Evolutionary conservation across 176 grass and related monocot genomes (phyloP).

Genomic region (Bolboschoenus planiculmis): DNA sequence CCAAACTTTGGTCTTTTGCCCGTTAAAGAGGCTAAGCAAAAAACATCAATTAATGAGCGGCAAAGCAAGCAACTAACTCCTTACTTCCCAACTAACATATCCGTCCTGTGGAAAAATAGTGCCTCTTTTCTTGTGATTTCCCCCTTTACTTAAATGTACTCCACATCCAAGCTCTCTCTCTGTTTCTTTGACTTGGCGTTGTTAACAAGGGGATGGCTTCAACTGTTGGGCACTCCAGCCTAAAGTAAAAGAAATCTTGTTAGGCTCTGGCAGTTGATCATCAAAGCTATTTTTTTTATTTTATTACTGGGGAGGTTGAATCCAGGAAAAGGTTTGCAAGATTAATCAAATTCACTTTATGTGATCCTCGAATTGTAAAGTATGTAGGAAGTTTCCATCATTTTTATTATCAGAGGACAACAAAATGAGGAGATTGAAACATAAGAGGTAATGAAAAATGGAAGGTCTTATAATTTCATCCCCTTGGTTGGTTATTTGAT

Average conservation of each 20-base stretch:
- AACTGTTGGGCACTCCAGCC: not conserved
- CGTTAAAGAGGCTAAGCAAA: constrained; percentile 15
- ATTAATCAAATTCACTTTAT: not conserved
- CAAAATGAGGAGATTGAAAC: not conserved
- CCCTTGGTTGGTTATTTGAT: not conserved
- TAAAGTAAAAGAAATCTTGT: not conserved
- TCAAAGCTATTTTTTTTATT: not conserved
- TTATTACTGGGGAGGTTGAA: not conserved
- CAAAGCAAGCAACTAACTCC: constrained; percentile 25
- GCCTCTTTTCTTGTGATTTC: constrained; percentile 25
- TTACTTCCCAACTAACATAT: constrained; percentile 36
- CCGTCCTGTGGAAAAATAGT: constrained; percentile 24
- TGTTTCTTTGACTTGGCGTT: constrained; percentile 4
- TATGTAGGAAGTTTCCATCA: not conserved
- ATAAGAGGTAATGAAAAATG: not conserved
- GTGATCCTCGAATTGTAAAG: not conserved
- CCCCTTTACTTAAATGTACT: constrained; percentile 22
- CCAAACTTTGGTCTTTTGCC: not conserved
- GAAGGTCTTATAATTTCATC: not conserved
- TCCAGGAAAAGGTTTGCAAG: not conserved
- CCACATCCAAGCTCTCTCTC: not conserved
- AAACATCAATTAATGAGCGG: constrained; percentile 20
- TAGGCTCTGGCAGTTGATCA: not conserved
- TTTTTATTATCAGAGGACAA: not conserved
- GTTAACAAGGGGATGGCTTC: not conserved